These are phyloP conservation scores for Xerocomellus intermedius DNA, from an alignment of 768 basidiomycete genomes.

Conservation along the genomic window DNA sequence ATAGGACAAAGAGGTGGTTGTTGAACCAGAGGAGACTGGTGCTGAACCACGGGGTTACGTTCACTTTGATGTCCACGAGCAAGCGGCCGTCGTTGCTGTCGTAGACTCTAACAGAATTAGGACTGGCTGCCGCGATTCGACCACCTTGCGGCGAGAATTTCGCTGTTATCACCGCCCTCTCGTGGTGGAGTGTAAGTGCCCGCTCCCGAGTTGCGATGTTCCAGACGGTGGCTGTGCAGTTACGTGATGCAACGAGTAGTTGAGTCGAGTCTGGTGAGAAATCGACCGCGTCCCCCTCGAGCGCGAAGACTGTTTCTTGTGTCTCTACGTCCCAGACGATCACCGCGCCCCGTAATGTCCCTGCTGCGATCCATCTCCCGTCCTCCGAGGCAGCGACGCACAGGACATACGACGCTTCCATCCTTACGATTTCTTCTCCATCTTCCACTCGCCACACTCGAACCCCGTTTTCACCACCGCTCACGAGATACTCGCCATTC, in stretches of 20 bases:
- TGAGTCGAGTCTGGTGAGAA: background rate
- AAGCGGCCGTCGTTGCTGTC: background rate
- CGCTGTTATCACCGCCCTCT: background rate
- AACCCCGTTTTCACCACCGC: background rate
- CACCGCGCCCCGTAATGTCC: background rate
- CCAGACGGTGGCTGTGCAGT: background rate
- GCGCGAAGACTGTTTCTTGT: background rate
- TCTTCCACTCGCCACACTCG: background rate
- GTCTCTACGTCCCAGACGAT: background rate
- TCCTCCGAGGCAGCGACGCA: background rate
- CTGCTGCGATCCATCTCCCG: background rate
- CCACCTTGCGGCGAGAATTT: slow-evolving; percentile 1
- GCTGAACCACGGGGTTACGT: background rate
- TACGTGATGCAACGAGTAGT: background rate
- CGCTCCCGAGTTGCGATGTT: background rate
- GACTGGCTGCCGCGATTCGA: background rate
- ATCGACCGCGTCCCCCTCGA: background rate
- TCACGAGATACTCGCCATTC: background rate
- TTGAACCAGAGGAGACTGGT: background rate
- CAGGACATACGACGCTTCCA: background rate
- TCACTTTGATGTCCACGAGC: background rate
- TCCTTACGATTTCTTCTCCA: background rate
- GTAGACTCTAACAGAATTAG: background rate
- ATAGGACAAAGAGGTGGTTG: background rate
- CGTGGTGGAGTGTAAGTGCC: background rate